These are phyloP conservation scores for Geoglossum glabrum DNA, from an alignment of 495 filamentous ascomycete genomes.

Conservation along the genomic window DNA sequence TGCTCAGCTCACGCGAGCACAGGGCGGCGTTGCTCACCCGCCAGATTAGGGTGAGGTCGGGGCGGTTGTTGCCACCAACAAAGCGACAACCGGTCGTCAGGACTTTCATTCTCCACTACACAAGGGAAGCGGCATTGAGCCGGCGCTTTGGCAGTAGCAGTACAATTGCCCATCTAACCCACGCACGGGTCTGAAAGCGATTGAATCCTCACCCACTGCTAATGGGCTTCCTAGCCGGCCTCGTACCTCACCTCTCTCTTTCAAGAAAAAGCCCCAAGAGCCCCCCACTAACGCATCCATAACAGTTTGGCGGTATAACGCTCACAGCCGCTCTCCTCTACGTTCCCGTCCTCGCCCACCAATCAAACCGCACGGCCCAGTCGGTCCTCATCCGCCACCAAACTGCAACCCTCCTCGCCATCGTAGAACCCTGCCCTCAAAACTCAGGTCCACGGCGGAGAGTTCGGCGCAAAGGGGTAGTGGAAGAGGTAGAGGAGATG, in stretches of 20 bases:
- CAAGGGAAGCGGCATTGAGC: no score
- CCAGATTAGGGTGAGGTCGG: no score
- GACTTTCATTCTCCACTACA: no score
- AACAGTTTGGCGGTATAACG: slow-evolving; percentile 61
- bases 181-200: no score
- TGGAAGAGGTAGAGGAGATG: slow-evolving; percentile 6
- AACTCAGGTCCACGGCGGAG: background rate
- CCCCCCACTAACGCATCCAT: slow-evolving; percentile 7
- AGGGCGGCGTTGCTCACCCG: no score
- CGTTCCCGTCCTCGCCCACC: slow-evolving; percentile 56
- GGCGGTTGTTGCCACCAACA: no score
- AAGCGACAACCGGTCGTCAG: no score
- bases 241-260: slow-evolving; percentile 35
- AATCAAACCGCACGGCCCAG: slow-evolving; percentile 48
- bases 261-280: slow-evolving; percentile 2
- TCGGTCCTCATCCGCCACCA: slow-evolving; percentile 51
- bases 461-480: background rate
- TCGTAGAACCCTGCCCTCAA: background rate
- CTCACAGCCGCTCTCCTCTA: slow-evolving; percentile 69
- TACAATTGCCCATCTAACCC: no score
- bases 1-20: no score
- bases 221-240: slow-evolving; percentile 68
- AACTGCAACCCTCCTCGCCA: slow-evolving; percentile 33
- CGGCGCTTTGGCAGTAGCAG: no score
- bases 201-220: no score